A percentile compares a stretch with the other conserved stretches of the same genome.
Conservation (phyloP, 441 rosid genomes). For the Macaranga tanarius region DNA sequence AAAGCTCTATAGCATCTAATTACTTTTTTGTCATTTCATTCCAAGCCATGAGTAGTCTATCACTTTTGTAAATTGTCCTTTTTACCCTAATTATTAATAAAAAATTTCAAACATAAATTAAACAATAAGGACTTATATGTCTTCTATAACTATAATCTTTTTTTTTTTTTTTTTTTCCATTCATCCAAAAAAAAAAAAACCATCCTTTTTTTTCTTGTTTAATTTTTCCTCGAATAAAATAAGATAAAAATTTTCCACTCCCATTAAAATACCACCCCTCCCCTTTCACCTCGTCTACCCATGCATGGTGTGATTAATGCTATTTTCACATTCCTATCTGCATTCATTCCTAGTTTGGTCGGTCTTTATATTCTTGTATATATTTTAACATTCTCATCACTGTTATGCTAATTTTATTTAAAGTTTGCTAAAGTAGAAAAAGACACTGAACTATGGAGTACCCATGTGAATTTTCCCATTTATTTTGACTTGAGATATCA, state of each 20-base stretch:
- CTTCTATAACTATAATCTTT: too few relatives aligned
- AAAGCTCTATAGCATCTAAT: background rate
- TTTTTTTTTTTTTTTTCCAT: too few relatives aligned
- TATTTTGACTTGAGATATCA: background rate
- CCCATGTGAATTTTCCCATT: background rate
- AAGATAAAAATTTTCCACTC: too few relatives aligned
- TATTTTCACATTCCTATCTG: background rate
- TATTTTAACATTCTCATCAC: background rate
- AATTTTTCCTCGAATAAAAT: too few relatives aligned
- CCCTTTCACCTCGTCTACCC: too few relatives aligned
- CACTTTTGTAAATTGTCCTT: background rate
- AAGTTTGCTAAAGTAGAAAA: background rate
- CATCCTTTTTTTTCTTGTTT: too few relatives aligned
- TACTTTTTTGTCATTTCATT: background rate
- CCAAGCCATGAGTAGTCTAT: background rate
- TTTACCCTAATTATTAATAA: too few relatives aligned
- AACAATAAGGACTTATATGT: too few relatives aligned
- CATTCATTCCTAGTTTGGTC: background rate
- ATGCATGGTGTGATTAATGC: background rate
- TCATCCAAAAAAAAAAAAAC: too few relatives aligned
- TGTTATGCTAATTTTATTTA: background rate
- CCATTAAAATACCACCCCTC: too few relatives aligned
- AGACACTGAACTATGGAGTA: background rate
- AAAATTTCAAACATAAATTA: too few relatives aligned
- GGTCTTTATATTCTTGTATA: background rate